These are phyloP conservation scores for Durio zibethinus DNA, from an alignment of 345 rosid species.

Conservation along the genomic window DNA sequence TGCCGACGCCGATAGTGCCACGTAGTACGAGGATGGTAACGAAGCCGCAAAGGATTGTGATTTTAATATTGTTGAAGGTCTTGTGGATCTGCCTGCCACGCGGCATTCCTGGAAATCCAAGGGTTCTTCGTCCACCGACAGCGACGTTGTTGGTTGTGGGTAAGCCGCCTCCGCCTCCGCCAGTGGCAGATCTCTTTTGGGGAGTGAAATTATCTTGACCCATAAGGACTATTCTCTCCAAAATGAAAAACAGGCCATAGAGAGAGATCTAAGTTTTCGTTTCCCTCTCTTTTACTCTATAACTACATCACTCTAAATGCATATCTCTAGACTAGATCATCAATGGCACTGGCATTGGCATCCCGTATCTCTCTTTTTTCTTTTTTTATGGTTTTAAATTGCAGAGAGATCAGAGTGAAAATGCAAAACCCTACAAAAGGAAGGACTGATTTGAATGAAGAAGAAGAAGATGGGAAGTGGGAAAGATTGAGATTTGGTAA, in stretches of 20 bases:
- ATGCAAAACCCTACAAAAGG: background rate
- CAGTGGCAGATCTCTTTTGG: constrained; percentile 57
- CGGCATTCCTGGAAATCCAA: constrained; percentile 29
- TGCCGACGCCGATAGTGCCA: constrained; percentile 88
- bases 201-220: constrained; percentile 57
- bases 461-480: background rate
- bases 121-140: constrained; percentile 40
- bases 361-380: background rate
- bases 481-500: background rate
- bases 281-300: background rate
- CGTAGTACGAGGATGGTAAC: constrained; percentile 91
- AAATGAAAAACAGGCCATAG: background rate
- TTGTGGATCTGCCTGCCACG: constrained; percentile 89
- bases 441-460: background rate
- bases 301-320: background rate
- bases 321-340: background rate
- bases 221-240: constrained; percentile 27
- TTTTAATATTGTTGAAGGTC: constrained; percentile 86
- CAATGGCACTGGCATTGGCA: background rate
- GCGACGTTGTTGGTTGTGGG: constrained; percentile 46
- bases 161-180: constrained; percentile 38
- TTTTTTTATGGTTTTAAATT: background rate
- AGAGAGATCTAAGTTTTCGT: background rate
- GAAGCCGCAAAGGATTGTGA: constrained; percentile 90
- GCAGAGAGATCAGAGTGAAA: background rate